Conservation (phyloP, 805 yeast species). For the Metschnikowia bowlesiae region DNA sequence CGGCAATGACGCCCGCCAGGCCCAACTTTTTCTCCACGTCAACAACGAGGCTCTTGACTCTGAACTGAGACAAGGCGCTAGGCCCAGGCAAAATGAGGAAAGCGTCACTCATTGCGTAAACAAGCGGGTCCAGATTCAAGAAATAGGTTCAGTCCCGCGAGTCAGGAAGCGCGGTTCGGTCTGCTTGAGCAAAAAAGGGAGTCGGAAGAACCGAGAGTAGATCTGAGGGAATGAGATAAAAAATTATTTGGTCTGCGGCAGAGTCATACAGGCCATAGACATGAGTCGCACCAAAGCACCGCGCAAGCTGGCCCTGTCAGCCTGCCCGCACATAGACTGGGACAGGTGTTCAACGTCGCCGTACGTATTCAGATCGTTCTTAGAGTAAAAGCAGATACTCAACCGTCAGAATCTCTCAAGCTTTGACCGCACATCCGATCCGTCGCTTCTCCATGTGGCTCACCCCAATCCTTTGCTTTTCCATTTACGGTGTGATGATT, state of each 20-base stretch:
- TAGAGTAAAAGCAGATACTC: no score
- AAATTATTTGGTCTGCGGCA: constrained; percentile 6
- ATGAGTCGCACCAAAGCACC: not conserved
- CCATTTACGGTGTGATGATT: no score
- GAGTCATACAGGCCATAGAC: constrained; percentile 5
- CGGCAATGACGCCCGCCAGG: constrained; percentile 55
- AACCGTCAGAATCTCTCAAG: no score
- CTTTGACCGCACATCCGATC: no score
- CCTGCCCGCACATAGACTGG: no score
- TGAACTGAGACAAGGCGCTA: constrained; percentile 79
- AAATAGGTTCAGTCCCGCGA: not conserved
- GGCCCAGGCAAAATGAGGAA: constrained; percentile 73
- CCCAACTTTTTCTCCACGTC: constrained; percentile 71
- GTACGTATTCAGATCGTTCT: no score
- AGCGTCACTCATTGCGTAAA: constrained; percentile 14
- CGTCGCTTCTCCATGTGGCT: no score
- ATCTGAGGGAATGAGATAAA: not conserved
- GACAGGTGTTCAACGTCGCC: no score
- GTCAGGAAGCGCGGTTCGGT: constrained; percentile 1
- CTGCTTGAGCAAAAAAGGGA: not conserved
- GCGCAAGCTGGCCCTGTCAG: no score
- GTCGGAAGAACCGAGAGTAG: not conserved
- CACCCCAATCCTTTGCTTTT: no score
- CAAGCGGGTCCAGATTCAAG: not conserved
- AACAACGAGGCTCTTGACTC: constrained; percentile 67